phyloP scores from a whole-genome alignment of 768 basidiomycete genomes.

The Phylloporus scabripes region DNA sequence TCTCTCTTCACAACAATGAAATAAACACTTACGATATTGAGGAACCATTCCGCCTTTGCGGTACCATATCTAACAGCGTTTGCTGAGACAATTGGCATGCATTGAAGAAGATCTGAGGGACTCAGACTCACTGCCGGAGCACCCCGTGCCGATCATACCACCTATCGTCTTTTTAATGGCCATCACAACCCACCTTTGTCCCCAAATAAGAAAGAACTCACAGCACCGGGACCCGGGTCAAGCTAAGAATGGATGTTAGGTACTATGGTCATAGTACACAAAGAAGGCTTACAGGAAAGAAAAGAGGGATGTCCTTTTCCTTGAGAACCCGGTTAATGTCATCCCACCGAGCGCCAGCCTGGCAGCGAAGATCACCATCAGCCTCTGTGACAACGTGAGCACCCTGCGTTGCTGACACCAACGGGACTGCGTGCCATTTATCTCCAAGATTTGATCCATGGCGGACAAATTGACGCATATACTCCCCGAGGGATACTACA shows the following conservation, averaged over 20 bases:
- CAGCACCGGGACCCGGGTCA: constrained; percentile 68
- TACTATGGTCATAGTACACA: not conserved
- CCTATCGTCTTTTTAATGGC: constrained; percentile 60
- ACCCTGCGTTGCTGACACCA: not conserved
- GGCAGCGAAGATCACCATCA: constrained; percentile 72
- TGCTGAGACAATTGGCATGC: constrained; percentile 34
- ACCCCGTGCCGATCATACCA: constrained; percentile 85
- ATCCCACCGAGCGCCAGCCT: constrained; percentile 75
- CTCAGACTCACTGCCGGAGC: constrained; percentile 64
- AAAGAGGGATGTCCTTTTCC: constrained; percentile 66
- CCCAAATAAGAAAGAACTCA: constrained; percentile 29
- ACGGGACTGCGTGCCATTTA: constrained; percentile 40
- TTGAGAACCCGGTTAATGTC: constrained; percentile 67
- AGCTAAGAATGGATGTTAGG: constrained; percentile 36
- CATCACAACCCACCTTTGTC: constrained; percentile 7
- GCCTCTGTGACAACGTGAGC: constrained; percentile 38
- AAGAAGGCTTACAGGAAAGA: constrained; percentile 66
- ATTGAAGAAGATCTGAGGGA: not conserved
- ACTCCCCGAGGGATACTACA: constrained; percentile 43
- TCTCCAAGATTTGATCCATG: constrained; percentile 61
- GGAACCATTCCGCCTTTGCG: constrained; percentile 83
- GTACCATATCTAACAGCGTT: constrained; percentile 86
- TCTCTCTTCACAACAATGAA: not conserved
- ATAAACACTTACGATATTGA: constrained; percentile 56
- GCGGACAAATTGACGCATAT: constrained; percentile 62